Evolutionary conservation across 371 early-diverging fungal genomes (phyloP).

Genomic region (Mortierella sp.): DNA sequence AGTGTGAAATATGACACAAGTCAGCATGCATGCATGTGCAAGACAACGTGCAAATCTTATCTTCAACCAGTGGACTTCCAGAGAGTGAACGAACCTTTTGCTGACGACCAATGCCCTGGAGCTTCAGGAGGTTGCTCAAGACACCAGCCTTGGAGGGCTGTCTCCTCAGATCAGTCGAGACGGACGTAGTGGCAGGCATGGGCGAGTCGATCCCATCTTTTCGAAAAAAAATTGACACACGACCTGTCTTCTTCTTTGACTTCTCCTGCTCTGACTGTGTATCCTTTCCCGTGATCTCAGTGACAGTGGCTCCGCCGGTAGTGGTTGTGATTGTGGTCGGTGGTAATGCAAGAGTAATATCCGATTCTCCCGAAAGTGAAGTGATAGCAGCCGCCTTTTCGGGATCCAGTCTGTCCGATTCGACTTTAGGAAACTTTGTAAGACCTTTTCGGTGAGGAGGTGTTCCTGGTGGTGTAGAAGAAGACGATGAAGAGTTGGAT

Average conservation of each 20-base stretch:
- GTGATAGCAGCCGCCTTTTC: slow-evolving; percentile 17
- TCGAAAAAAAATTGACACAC: slow-evolving; percentile 24
- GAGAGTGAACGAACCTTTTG: slow-evolving; percentile 27
- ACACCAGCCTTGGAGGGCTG: slow-evolving; percentile 64
- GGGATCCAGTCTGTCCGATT: slow-evolving; percentile 21
- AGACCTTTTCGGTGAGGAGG: slow-evolving; percentile 34
- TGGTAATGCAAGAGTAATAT: slow-evolving; percentile 27
- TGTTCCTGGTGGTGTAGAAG: slow-evolving; percentile 35
- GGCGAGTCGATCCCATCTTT: slow-evolving; percentile 8
- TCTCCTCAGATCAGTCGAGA: slow-evolving; percentile 21
- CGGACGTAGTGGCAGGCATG: neutral
- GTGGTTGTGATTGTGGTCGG: neutral
- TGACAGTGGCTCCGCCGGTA: neutral
- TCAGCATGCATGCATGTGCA: neutral
- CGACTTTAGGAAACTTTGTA: slow-evolving; percentile 35
- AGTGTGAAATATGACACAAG: neutral
- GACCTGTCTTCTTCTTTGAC: slow-evolving; percentile 11
- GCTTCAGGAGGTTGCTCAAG: slow-evolving; percentile 63
- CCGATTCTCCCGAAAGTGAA: slow-evolving; percentile 20
- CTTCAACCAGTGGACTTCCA: neutral
- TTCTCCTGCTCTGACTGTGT: neutral
- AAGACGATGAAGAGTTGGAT: slow-evolving; percentile 13
- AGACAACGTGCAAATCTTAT: neutral
- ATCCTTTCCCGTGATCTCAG: neutral
- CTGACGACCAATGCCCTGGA: slow-evolving; percentile 39